A percentile compares a stretch with the other conserved stretches of the same genome.
phyloP scores from a whole-genome alignment of 495 filamentous ascomycete species.

The Daldinia concentrica region DNA sequence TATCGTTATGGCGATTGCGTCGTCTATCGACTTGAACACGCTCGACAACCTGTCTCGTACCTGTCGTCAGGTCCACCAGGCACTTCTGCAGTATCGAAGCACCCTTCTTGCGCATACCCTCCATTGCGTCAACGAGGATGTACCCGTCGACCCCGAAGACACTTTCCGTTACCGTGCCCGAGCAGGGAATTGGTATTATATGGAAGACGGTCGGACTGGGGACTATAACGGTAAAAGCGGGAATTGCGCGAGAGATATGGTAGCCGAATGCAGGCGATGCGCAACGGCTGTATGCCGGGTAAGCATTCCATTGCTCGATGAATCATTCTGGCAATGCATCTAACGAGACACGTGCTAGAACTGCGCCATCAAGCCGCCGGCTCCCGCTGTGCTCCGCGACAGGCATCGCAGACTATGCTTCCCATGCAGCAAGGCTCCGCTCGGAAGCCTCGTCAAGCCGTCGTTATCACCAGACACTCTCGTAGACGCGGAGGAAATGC shows the following conservation, averaged over 20 bases:
- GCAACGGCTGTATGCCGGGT: conserved; percentile 81
- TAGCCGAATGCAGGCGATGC: conserved; percentile 81
- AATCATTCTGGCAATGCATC: neutral
- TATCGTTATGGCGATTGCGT: conserved; percentile 77
- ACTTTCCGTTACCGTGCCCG: conserved; percentile 60
- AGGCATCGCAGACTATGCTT: conserved; percentile 83
- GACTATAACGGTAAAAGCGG: conserved; percentile 69
- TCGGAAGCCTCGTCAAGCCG: conserved; percentile 57
- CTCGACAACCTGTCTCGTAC: conserved; percentile 81
- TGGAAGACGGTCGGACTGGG: conserved; percentile 51
- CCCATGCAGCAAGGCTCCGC: conserved; percentile 72
- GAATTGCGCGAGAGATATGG: conserved; percentile 84
- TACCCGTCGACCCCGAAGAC: conserved; percentile 58
- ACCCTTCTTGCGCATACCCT: conserved; percentile 76
- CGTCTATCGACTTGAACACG: conserved; percentile 82
- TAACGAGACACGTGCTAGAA: conserved; percentile 64
- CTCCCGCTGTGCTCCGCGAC: conserved; percentile 64
- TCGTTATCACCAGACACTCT: conserved; percentile 42
- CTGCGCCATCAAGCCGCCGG: conserved; percentile 81
- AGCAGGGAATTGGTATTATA: conserved; percentile 62
- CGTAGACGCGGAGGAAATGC: conserved; percentile 55
- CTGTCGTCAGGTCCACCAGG: conserved; percentile 79
- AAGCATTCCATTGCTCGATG: conserved; percentile 39
- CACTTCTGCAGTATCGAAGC: conserved; percentile 77
- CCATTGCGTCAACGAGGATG: conserved; percentile 75